Conservation (phyloP, 495 filamentous ascomycete genomes). For the Chaetomium fimeti region DNA sequence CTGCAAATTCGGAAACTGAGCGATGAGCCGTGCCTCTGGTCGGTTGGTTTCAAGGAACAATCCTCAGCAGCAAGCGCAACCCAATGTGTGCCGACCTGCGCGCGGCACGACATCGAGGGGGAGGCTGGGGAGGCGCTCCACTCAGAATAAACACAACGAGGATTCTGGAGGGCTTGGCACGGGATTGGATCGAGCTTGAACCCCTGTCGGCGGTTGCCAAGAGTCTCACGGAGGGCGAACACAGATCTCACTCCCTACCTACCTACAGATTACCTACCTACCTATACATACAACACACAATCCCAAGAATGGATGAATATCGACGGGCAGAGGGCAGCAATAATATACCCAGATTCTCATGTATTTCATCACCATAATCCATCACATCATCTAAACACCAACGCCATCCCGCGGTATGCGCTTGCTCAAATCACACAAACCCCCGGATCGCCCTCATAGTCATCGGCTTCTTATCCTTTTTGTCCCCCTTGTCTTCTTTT, state of each 20-base stretch:
- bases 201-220: slow-evolving; percentile 15
- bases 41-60: slow-evolving; percentile 15
- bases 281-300: too few species aligned
- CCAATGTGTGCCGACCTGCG: neutral
- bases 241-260: too few species aligned
- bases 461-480: slow-evolving; percentile 53
- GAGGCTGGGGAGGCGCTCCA: slow-evolving; percentile 25
- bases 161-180: slow-evolving; percentile 16
- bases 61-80: slow-evolving; percentile 10
- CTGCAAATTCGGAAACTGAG: neutral
- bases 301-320: too few species aligned
- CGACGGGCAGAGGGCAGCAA: too few species aligned
- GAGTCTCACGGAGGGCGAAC: neutral
- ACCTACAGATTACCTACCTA: too few species aligned
- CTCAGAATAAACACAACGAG: slow-evolving; percentile 17
- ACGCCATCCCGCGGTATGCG: neutral
- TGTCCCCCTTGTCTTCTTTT: slow-evolving; percentile 49
- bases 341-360: too few species aligned
- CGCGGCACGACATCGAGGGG: slow-evolving; percentile 14
- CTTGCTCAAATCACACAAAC: slow-evolving; percentile 40
- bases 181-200: slow-evolving; percentile 4
- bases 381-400: neutral
- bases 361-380: neutral
- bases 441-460: slow-evolving; percentile 49
- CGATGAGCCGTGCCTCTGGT: neutral